Evolutionary conservation across 768 basidiomycete genomes (phyloP).

Genomic region (Fomitopsis serialis): DNA sequence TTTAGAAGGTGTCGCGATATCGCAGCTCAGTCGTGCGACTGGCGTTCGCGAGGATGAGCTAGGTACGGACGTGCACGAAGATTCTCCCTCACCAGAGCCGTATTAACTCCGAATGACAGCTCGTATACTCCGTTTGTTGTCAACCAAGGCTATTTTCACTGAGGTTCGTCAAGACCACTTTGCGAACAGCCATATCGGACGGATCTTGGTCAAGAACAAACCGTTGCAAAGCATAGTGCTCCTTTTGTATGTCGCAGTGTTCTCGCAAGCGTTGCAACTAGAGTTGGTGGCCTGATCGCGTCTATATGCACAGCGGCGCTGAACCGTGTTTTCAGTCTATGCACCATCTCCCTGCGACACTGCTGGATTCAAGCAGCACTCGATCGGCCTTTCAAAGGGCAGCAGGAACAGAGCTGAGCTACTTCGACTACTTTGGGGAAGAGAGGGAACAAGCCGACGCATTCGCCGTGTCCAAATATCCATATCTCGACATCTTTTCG

Average conservation of each 20-base stretch:
- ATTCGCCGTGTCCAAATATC: background rate
- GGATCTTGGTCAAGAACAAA: background rate
- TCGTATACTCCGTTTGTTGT: background rate
- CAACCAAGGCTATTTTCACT: slow-evolving; percentile 1
- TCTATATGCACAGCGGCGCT: too few species aligned
- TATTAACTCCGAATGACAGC: background rate
- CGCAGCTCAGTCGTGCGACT: background rate
- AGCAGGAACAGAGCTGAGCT: background rate
- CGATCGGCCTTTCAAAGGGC: slow-evolving; percentile 3
- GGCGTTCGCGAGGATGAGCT: slow-evolving; percentile 1
- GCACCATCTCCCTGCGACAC: slow-evolving; percentile 1
- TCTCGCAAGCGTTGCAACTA: too few species aligned
- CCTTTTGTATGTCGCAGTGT: background rate
- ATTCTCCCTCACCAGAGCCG: background rate
- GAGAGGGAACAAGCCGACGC: slow-evolving; percentile 3
- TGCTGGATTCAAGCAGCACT: background rate
- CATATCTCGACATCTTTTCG: background rate
- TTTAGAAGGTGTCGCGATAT: background rate
- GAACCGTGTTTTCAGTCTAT: slow-evolving; percentile 1
- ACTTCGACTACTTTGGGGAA: slow-evolving; percentile 8
- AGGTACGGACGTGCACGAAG: background rate
- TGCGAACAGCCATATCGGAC: slow-evolving; percentile 1
- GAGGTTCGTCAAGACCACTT: slow-evolving; percentile 6
- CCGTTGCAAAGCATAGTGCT: background rate
- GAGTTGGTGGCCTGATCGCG: too few species aligned